Base-by-base conservation (phyloP, 176 grass and related monocot genomes). In the Zoysia pacifica region DNA sequence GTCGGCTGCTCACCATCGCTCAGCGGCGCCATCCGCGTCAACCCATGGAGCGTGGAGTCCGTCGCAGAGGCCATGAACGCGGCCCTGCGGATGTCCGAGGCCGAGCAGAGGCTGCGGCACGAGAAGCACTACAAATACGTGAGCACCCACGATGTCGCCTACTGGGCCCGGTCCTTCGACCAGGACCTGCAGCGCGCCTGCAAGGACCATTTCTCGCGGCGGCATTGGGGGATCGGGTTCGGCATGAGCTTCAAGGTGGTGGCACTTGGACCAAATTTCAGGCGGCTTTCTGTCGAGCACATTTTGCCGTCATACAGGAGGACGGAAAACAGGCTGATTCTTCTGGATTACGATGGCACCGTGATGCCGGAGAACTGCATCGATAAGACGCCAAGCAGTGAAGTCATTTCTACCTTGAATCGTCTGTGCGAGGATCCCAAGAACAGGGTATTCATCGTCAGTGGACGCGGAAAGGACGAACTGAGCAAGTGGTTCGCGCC, bases 81-180 rank as follows among this genome's bases (percentile, higher is more conserved):
- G 2, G 92, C 96, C 10, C 40, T 93, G 50, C 66, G 72, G 38
- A 89, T 98, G 90, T 45, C 92, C 0, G 90, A 93, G 35, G 49
- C 38, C 15, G 96, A 98, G 89, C 89, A 93, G 75, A 67, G 89
- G 77, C 56, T 98, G 84, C 86, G 96, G n/a, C 96, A 98, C 9
- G 92, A 98, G 83, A 98, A 98, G 79, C 96, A 98, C 65, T 93
- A 98, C 81, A 94, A 91, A 68, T 98, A 98, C 44, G 91, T 98
- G 2, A 94, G 90, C 81, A 86, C 96, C 43, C 96, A 98, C 40
- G 92, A 93, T 68, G 96, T 99, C 35, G 78, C 82, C 55, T 99
- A 99, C 77, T 99, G 96, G 96, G 88, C 93, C 2, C 46, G 54
- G 4, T 93, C 90, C 0, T 99, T 99, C 41, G 93, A 93, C 52